These are phyloP conservation scores for Rhynchosporium agropyri DNA, from an alignment of 2,329 filamentous ascomycete genomes.

Conservation along the genomic window DNA sequence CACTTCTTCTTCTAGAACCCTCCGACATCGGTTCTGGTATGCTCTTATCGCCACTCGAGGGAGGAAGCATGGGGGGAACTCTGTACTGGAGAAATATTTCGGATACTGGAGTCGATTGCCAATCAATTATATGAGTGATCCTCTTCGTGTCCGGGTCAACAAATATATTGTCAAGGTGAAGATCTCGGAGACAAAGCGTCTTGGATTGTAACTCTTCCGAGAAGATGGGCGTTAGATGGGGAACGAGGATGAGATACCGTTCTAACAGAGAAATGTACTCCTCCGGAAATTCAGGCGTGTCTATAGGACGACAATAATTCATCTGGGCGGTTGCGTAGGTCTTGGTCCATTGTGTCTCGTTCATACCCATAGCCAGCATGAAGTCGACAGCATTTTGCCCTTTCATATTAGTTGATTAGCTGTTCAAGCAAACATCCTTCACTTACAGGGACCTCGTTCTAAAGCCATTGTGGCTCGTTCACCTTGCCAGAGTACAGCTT, in stretches of 20 bases:
- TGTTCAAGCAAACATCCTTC: conserved; percentile 18
- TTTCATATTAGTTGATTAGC: conserved; percentile 23
- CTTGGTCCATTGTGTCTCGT: conserved; percentile 30
- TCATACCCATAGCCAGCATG: conserved; percentile 27
- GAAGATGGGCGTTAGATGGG: conserved; percentile 23
- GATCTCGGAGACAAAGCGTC: conserved; percentile 45
- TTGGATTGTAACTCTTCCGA: conserved; percentile 6
- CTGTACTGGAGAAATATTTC: conserved; percentile 25
- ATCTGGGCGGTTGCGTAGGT: conserved; percentile 24
- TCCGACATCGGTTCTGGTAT: conserved; percentile 14
- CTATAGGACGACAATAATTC: conserved; percentile 21
- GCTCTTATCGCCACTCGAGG: conserved; percentile 8
- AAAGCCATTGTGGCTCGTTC: conserved; percentile 31
- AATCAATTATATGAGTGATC: conserved; percentile 47
- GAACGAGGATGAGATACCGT: conserved; percentile 27
- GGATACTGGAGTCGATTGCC: conserved; percentile 41
- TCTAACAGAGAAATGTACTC: conserved; percentile 31
- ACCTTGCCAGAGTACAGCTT: conserved; percentile 30
- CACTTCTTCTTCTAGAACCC: conserved; percentile 1
- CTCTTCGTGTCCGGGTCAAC: conserved; percentile 40
- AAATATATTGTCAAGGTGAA: conserved; percentile 45
- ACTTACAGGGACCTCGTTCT: conserved; percentile 33
- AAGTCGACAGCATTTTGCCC: conserved; percentile 27
- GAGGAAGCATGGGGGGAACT: conserved; percentile 26
- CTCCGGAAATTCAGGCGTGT: conserved; percentile 27